Evolutionary conservation across 2,329 filamentous ascomycete species (phyloP), one percentile per base, ranked within the genome.

Genomic region (Achaetomium macrosporum): DNA sequence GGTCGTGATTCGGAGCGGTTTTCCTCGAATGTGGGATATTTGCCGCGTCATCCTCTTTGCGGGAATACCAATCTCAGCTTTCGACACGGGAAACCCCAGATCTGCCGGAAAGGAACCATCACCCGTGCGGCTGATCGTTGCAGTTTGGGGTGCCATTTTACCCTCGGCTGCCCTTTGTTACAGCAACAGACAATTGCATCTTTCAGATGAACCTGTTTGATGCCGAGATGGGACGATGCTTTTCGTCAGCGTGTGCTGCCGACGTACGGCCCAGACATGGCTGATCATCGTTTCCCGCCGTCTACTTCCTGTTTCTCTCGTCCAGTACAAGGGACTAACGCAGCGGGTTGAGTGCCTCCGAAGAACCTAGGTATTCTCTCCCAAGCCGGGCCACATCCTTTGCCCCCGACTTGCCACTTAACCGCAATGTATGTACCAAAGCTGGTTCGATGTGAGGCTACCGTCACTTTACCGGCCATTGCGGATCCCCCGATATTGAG

Each of bases 51-150:
- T 56, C 54, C n/a, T 51, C 31, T 47, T 51, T 49, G 50, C 55
- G 48, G 50, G 44, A 57, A 57, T 55, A 55, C 47, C 56, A 55
- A 61, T 54, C 43, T 42, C 35, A 25, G 25, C 25, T 35, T 37
- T 50, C 25, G 25, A 29, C 15, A 42, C 47, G 49, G 53, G 45
- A 49, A 16, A 44, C n/a, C 16, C 47, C 52, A 60, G 56, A 62
- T 61, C 60, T 62, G 55, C 59, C 61, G 56, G 59, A 46, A 61
- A 59, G 53, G 56, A 51, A 59, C 51, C 53, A 54, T 58, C 56
- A 50, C 43, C 56, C 50, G 33, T 59, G 60, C 56, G 56, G 58
- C 59, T 44, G 51, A 53, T 53, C 45, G 45, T 48, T 45, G 29
- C 45, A 40, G 33, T 53, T 19, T 44, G 19, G 56, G 54, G 16